phyloP scores from a whole-genome alignment of 106 monocot species.

The Ottelia alismoides region DNA sequence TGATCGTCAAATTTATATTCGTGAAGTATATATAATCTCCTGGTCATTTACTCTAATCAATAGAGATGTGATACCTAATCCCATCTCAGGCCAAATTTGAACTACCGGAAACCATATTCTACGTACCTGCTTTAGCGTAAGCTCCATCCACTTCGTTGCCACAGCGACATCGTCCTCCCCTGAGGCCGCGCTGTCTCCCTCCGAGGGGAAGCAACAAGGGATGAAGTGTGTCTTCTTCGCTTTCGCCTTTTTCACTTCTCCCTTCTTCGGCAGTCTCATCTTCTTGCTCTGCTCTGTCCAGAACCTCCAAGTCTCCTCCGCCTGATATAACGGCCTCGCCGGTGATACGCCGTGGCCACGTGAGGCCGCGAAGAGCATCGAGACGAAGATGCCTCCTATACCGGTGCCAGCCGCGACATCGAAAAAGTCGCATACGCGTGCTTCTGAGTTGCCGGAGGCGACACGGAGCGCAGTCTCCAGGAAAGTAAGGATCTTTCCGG shows the following conservation, averaged over 20 bases:
- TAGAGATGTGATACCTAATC: too few species aligned
- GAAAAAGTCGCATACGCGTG: conserved; percentile 53
- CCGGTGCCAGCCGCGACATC: conserved; percentile 12
- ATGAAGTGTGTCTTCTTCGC: not conserved
- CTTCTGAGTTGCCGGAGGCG: conserved; percentile 17
- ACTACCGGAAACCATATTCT: too few species aligned
- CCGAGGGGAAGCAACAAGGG: not conserved
- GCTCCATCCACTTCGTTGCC: not conserved
- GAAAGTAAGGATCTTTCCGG: conserved; percentile 3
- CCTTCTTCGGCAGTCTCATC: not conserved
- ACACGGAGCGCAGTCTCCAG: conserved; percentile 5
- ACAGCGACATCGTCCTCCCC: not conserved
- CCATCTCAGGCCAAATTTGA: too few species aligned
- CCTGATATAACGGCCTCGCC: conserved; percentile 26
- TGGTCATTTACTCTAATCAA: too few species aligned
- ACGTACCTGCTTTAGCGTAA: not conserved
- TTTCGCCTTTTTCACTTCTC: not conserved
- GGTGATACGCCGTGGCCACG: conserved; percentile 17
- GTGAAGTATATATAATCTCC: too few species aligned
- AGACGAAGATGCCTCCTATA: conserved; percentile 22
- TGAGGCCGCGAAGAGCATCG: conserved; percentile 44
- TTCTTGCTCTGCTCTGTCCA: not conserved
- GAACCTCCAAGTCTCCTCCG: not conserved
- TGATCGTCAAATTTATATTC: too few species aligned
- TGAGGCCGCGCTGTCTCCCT: not conserved